Base-by-base conservation (phyloP, 2,329 filamentous ascomycete genomes). In the Triangularia verruculosa region DNA sequence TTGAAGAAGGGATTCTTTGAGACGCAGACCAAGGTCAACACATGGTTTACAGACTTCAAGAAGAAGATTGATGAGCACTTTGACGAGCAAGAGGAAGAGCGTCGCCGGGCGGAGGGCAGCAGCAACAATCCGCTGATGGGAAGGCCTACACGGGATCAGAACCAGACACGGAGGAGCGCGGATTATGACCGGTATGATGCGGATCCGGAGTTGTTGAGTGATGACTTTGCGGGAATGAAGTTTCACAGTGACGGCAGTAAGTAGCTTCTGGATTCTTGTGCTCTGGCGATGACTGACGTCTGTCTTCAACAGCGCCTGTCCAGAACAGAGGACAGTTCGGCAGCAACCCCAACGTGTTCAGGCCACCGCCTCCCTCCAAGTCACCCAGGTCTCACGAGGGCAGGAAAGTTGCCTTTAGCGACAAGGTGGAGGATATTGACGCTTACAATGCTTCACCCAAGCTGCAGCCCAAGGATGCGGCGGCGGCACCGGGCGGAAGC, bases 141-240 rank as follows among this genome's bases (percentile, higher is more conserved):
- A 24, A 78, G 86, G 64, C 83, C 85, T 59, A 86, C 83, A 61
- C 85, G 84, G 12, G 88, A 91, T 68, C 57, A 59, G 55, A 20
- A 6, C 39, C 76, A 81, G 55, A 83, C 83, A 66, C 83, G 89
- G 70, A 85, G 90, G 71, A 97, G 93, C 74, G 89, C 89, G 47
- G 94, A 98, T 75, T 92, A 93, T 67, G 90, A 93, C 70, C 88
- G 92, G 63, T 99, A 99, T 74, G 95, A 99, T 75, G 93, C 93
- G 27, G 95, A 99, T 74, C 95, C 94, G 28, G 88, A 93, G 73
- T 87, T 98, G 39, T 82, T 99, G 30, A 88, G 89, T 66, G 94
- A 97, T 71, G 93, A 98, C 73, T 98, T 99, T 78, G 85, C 86
- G 13, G 86, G 86, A 30, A 89, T 89, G 75, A 85, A 84, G 72